phyloP scores from a whole-genome alignment of 2,329 filamentous ascomycete genomes.

The Dothistroma septosporum region DNA sequence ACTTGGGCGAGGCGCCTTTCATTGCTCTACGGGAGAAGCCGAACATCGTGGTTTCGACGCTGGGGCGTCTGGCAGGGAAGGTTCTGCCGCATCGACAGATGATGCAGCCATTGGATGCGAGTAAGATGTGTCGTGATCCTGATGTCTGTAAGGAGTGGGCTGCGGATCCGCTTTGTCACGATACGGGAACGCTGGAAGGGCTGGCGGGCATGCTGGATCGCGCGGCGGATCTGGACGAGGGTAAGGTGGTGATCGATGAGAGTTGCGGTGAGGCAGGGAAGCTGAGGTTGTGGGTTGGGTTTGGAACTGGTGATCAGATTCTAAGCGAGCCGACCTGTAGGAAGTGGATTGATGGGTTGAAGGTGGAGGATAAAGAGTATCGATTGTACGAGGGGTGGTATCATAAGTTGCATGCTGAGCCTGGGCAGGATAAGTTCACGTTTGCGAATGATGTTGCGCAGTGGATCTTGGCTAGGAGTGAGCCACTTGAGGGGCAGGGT shows the following conservation, averaged over 20 bases:
- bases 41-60: conserved; percentile 56
- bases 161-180: conserved; percentile 69
- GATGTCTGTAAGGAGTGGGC: conserved; percentile 57
- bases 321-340: conserved; percentile 63
- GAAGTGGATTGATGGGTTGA: conserved; percentile 57
- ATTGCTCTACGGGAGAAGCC: conserved; percentile 69
- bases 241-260: conserved; percentile 46
- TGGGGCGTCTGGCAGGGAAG: conserved; percentile 63
- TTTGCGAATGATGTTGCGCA: conserved; percentile 33
- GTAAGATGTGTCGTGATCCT: conserved; percentile 64
- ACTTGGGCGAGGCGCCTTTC: conserved; percentile 73
- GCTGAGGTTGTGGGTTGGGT: conserved; percentile 64
- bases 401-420: conserved; percentile 57
- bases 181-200: conserved; percentile 81
- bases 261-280: conserved; percentile 51
- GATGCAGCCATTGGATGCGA: conserved; percentile 59
- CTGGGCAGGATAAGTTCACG: conserved; percentile 33
- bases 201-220: conserved; percentile 74
- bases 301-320: conserved; percentile 70
- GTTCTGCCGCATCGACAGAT: conserved; percentile 66
- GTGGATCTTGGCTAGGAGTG: conserved; percentile 34
- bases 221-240: conserved; percentile 56
- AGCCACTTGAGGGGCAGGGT: conserved; percentile 1
- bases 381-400: conserved; percentile 72
- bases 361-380: conserved; percentile 64